These are phyloP conservation scores for Glycyrrhiza uralensis DNA, from an alignment of 306 rosid species.

Conservation along the genomic window DNA sequence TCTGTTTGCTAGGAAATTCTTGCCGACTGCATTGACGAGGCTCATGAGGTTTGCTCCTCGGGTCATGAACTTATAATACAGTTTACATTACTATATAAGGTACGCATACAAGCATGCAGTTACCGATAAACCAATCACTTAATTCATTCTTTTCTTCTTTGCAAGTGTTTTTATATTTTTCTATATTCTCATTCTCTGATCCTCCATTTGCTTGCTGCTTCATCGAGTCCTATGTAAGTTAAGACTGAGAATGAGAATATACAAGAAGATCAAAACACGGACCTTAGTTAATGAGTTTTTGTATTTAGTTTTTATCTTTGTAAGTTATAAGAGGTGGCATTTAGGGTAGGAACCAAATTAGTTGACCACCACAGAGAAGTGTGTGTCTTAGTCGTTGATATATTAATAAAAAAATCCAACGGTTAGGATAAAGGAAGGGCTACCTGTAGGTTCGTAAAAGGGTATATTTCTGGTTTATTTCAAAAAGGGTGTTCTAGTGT, in stretches of 20 bases:
- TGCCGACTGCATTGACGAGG: conserved; percentile 41
- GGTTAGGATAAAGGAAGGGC: too few species aligned
- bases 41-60: conserved; percentile 46
- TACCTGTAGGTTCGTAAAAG: too few species aligned
- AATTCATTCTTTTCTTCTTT: conserved; percentile 6
- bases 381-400: too few species aligned
- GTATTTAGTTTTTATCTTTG: not conserved
- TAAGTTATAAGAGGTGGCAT: too few species aligned
- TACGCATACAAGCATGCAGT: not conserved
- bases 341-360: too few species aligned
- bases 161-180: not conserved
- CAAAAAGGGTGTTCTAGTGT: too few species aligned
- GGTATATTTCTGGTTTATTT: too few species aligned
- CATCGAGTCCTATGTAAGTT: too few species aligned
- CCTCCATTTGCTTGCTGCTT: not conserved
- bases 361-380: too few species aligned
- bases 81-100: not conserved
- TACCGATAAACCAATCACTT: not conserved
- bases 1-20: conserved; percentile 75
- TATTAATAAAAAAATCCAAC: too few species aligned
- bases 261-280: too few species aligned
- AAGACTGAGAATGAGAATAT: too few species aligned
- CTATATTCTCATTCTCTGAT: not conserved
- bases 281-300: not conserved
- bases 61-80: conserved; percentile 46